Conservation (phyloP, 495 filamentous ascomycete genomes). For the Neurospora cerealis region DNA sequence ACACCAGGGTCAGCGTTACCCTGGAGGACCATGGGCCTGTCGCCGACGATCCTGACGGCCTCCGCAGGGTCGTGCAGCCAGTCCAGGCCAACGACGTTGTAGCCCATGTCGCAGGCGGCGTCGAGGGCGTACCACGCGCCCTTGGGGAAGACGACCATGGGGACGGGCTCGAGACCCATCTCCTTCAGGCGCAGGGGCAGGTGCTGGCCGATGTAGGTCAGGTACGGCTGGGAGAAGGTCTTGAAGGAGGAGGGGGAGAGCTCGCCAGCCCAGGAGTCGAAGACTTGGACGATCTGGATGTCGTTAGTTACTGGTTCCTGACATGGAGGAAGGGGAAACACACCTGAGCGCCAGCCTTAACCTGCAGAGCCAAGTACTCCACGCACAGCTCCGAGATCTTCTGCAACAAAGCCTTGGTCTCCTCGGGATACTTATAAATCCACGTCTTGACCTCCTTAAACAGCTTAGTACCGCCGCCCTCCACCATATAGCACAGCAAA, state of each 20-base stretch:
- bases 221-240: constrained; percentile 74
- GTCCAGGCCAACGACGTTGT: constrained; percentile 88
- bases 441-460: constrained; percentile 89
- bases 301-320: background rate
- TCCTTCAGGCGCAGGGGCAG: constrained; percentile 63
- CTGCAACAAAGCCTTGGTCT: constrained; percentile 67
- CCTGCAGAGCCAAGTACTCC: constrained; percentile 86
- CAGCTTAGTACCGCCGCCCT: constrained; percentile 89
- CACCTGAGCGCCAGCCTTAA: constrained; percentile 79
- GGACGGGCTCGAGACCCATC: constrained; percentile 66
- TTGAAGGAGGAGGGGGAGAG: constrained; percentile 69
- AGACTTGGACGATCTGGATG: constrained; percentile 79
- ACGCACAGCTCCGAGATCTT: constrained; percentile 90
- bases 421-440: constrained; percentile 82
- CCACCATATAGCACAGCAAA: constrained; percentile 95
- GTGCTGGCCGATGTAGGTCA: constrained; percentile 69
- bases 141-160: constrained; percentile 99
- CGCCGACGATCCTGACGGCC: constrained; percentile 64
- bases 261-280: constrained; percentile 97
- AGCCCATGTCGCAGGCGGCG: constrained; percentile 74
- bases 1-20: constrained; percentile 94
- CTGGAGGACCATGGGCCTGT: constrained; percentile 66
- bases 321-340: background rate
- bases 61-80: constrained; percentile 89
- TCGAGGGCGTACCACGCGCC: constrained; percentile 96